Evolutionary conservation across 2,329 filamentous ascomycete species (phyloP).

Genomic region (Sporothrix pallida): DNA sequence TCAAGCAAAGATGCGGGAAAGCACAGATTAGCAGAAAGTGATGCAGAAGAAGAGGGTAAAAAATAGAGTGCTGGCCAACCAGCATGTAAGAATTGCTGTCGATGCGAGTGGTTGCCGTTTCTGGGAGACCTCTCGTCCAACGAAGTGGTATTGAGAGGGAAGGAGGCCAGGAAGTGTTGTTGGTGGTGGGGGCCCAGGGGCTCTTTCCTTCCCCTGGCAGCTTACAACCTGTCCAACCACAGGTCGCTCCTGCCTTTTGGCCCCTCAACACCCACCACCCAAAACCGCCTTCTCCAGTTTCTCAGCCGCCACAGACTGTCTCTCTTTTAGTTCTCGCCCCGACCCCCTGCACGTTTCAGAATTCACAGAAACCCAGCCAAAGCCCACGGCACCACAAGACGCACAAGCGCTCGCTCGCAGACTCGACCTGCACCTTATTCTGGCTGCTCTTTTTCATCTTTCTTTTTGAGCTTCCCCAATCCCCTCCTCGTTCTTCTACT

Average conservation of each 20-base stretch:
- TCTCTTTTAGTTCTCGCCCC: neutral
- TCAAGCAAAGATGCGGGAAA: neutral
- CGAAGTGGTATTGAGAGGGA: neutral
- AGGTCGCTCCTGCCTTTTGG: neutral
- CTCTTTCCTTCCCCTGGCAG: constrained; percentile 11
- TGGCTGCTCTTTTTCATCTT: neutral
- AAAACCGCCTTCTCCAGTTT: neutral
- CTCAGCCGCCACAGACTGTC: constrained; percentile 1
- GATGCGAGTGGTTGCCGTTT: constrained; percentile 11
- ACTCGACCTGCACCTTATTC: neutral
- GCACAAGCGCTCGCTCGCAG: constrained; percentile 22
- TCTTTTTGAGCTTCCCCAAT: neutral
- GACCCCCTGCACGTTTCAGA: constrained; percentile 26
- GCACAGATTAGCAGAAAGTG: neutral
- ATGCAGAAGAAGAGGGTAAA: neutral
- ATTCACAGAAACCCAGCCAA: neutral
- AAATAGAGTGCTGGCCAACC: neutral
- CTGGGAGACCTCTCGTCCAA: constrained; percentile 17
- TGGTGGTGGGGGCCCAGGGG: constrained; percentile 15
- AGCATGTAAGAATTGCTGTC: neutral
- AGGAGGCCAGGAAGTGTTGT: neutral
- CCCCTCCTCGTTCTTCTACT: neutral
- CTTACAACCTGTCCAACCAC: constrained; percentile 10
- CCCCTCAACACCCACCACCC: neutral
- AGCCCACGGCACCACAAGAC: neutral